Base-by-base conservation (phyloP, 306 rosid species). In the Astragalus membranaceus region DNA sequence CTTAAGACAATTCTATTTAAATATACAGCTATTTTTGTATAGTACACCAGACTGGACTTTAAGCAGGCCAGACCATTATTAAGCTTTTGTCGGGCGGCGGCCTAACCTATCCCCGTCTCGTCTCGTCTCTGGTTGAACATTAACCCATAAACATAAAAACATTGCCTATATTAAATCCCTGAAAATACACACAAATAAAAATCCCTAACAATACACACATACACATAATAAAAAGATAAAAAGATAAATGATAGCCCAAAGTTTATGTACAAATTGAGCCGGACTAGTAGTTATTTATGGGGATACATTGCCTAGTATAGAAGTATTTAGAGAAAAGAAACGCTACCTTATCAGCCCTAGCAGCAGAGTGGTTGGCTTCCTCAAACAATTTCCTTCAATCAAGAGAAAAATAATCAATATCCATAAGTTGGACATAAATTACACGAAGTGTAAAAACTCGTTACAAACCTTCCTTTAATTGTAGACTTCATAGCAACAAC, bases 311-410 rank as follows among this genome's bases (percentile, higher is more conserved):
- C 30, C 3, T 26, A 63, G 58, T 14, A 59, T 20, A 51, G 39
- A 35, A 66, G 29, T 59, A 63, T 42, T 9, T 37, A 44, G 75
- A 7, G 26, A 56, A 49, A 53, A 14, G 16, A 55, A 68, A 46
- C 64, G 6, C 4, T 87, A 94, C 99, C 97, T 88, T 84, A 69
- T 83, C 72, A 16, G 74, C 77, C 82, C 73, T 82, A 51, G 85
- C 50, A 69, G 66, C 69, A 75, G 63, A 76, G 20, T 71, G 78
- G 62, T 66, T 61, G 52, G 68, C 83, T 56, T 85, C 85, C 42
- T 64, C 92, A 84, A 87, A 87, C 80, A 85, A 78, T 81, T 84
- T 94, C 91, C 99, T 94, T 78, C 73, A 54, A 71, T 75, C 32
- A 29, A 69, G 59, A 49, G 54, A 15, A 15, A 47, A 44, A 43